Evolutionary conservation across 495 filamentous ascomycete species (phyloP).

Genomic region (Talaromyces wortmannii): DNA sequence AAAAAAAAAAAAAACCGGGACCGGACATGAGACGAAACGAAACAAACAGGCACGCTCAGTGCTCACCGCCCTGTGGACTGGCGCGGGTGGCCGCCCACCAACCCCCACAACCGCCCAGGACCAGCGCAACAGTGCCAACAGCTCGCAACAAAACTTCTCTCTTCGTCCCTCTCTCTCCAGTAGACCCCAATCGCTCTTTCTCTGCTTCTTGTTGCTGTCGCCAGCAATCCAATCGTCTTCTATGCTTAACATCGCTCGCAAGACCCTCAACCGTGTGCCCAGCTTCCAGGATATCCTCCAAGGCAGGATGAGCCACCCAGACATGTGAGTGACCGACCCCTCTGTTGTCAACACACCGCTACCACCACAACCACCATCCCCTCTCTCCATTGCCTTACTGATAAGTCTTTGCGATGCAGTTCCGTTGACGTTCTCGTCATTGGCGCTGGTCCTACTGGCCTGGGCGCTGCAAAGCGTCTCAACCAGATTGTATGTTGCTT

Average conservation of each 20-base stretch:
- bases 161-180: conserved; percentile 13
- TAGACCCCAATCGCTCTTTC: conserved; percentile 10
- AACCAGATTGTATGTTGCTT: conserved; percentile 78
- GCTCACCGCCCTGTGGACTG: no score
- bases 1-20: no score
- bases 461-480: conserved; percentile 95
- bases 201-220: conserved; percentile 20
- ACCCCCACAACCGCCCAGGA: no score
- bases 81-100: no score
- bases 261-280: conserved; percentile 48
- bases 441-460: conserved; percentile 92
- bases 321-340: conserved; percentile 31
- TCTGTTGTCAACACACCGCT: neutral
- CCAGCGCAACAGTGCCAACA: no score
- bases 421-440: conserved; percentile 97
- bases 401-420: conserved; percentile 37
- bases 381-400: conserved; percentile 5
- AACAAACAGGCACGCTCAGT: no score
- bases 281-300: conserved; percentile 54
- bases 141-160: no score
- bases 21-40: no score
- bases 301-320: conserved; percentile 52
- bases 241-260: conserved; percentile 46
- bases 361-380: neutral
- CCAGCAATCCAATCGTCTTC: conserved; percentile 30